Percentiles rank a stretch among this genome's conserved stretches.
phyloP scores from a whole-genome alignment of 176 grass and related monocot species.

The Carex littledalei region DNA sequence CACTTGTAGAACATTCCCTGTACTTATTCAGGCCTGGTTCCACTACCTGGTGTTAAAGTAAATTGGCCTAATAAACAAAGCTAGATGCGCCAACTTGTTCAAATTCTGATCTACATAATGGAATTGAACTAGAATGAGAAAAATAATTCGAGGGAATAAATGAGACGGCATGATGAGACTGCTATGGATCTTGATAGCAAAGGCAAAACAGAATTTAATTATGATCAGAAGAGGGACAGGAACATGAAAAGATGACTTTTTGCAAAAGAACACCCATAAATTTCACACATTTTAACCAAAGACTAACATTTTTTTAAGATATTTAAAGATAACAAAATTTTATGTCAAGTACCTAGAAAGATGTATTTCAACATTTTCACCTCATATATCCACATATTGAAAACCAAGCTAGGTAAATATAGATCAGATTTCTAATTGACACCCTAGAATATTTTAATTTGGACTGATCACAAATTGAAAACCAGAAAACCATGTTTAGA shows the following conservation, averaged over 20 bases:
- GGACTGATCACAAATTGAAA: background rate
- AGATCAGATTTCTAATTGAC: background rate
- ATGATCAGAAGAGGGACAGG: background rate
- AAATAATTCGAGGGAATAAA: background rate
- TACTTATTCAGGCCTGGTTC: background rate
- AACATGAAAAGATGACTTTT: background rate
- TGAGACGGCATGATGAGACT: background rate
- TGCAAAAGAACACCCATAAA: background rate
- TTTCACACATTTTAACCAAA: background rate
- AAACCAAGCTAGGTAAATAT: background rate
- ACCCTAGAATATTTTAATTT: background rate
- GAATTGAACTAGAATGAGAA: background rate
- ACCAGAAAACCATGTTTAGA: background rate
- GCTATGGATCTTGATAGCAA: background rate
- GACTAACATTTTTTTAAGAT: background rate
- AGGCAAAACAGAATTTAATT: background rate
- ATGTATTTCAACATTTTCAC: background rate
- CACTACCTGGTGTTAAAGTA: background rate
- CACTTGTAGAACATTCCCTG: background rate
- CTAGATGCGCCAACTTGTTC: conserved; percentile 3
- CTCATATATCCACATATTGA: background rate
- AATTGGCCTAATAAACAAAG: background rate
- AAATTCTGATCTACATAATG: conserved; percentile 1
- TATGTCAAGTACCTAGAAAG: background rate
- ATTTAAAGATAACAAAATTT: background rate